phyloP scores from a whole-genome alignment of 2,329 filamentous ascomycete species.

The Xylariaceae sp. region DNA sequence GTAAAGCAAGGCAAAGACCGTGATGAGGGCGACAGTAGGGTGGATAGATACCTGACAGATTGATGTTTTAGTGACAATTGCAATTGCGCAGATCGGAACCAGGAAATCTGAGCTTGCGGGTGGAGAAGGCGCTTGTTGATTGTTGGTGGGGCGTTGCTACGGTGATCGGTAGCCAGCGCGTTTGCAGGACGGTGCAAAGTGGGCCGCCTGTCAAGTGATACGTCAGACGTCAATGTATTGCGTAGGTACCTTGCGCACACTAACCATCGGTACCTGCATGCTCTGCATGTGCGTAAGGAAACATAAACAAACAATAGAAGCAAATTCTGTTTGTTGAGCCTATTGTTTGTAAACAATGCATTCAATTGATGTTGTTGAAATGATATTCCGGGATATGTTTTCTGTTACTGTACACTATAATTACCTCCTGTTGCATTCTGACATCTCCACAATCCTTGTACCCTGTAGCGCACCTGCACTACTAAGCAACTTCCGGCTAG shows the following conservation, averaged over 20 bases:
- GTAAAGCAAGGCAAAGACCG: background rate
- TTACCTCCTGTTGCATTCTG: no score
- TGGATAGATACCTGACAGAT: background rate
- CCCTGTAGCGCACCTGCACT: no score
- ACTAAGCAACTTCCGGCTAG: no score
- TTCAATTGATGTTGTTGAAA: no score
- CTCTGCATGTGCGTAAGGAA: background rate
- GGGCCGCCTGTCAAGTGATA: background rate
- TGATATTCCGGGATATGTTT: no score
- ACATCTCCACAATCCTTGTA: no score
- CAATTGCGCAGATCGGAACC: no score
- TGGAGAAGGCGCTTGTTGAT: conserved; percentile 16
- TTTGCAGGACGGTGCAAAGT: background rate
- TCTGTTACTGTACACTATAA: no score
- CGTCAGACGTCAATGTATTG: background rate
- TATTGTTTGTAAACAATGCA: no score
- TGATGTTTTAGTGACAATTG: no score
- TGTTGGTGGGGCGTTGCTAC: conserved; percentile 12
- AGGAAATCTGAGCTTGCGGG: background rate
- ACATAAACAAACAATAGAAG: no score
- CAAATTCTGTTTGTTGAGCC: background rate
- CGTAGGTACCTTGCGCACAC: background rate
- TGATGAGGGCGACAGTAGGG: conserved; percentile 1
- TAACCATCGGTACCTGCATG: background rate
- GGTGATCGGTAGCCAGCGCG: conserved; percentile 6